These are phyloP conservation scores for Candida anutae DNA, from an alignment of 1,139 yeast species.

Conservation along the genomic window DNA sequence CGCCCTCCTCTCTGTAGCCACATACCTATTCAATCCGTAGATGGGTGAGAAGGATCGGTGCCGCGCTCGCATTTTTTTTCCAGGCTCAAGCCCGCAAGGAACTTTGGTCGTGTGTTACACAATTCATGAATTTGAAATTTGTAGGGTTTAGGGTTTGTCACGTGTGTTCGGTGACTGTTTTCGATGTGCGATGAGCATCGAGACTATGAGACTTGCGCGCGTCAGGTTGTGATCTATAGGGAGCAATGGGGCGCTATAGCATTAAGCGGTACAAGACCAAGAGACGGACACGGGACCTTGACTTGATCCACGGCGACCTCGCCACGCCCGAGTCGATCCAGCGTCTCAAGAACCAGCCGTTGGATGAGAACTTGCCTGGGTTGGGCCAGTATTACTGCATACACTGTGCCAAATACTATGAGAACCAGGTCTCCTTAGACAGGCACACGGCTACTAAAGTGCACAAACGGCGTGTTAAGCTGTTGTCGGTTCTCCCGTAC, in stretches of 20 bases:
- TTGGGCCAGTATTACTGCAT: slow-evolving; percentile 91
- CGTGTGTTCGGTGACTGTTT: no score
- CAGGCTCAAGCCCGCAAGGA: no score
- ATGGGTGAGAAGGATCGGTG: no score
- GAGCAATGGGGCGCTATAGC: slow-evolving; percentile 77
- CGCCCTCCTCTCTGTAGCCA: no score
- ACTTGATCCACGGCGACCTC: slow-evolving; percentile 72
- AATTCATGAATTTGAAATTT: no score
- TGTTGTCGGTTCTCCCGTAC: slow-evolving; percentile 70
- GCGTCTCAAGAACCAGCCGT: slow-evolving; percentile 66
- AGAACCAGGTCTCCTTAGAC: slow-evolving; percentile 64
- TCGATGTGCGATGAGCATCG: no score
- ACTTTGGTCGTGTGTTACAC: no score
- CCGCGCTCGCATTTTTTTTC: no score
- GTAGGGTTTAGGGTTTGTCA: no score
- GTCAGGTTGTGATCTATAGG: no score
- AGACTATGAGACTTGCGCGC: no score
- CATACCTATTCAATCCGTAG: no score
- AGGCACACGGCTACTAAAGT: slow-evolving; percentile 69
- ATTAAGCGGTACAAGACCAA: slow-evolving; percentile 69
- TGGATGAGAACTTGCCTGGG: slow-evolving; percentile 89
- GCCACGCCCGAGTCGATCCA: slow-evolving; percentile 54
- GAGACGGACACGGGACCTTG: slow-evolving; percentile 80
- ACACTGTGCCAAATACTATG: slow-evolving; percentile 90
- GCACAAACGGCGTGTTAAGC: slow-evolving; percentile 81